Evolutionary conservation across 129 eudicot genomes (phyloP), one percentile per base, ranked within the genome.

Genomic region (Escallonia herrerae): DNA sequence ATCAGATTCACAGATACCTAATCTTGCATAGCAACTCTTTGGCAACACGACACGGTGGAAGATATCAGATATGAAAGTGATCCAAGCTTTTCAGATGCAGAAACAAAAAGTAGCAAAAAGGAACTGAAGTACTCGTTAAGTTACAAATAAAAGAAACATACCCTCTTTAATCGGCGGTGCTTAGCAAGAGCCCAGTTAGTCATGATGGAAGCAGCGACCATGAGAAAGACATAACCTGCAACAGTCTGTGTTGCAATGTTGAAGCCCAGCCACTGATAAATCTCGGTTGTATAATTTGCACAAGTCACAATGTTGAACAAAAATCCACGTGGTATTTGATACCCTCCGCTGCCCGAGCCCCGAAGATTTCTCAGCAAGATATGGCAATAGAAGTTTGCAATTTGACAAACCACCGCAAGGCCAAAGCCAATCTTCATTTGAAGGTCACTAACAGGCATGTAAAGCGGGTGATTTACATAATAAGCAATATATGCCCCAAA

Each of bases 141-240:
- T 9, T 58, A 58, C 62, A 66, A 41, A 51, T 57, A 62, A 39
- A 14, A 47, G 14, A 70, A 63, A 70, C 5, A 71, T 84, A 94
- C 99, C 99, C 80, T 94, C 81, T 70, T 89, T 65, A 94, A 77
- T 68, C 97, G 99, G 7, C 94, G 87, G 76, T 94, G 97, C 83
- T 94, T 94, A 68, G 87, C 99, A 40, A 94, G 83, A 22, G 97
- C 95, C 99, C 99, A 94, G 60, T 94, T 89, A 63, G 95, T 94
- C 99, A 94, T 94, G 60, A 94, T 89, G 46, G 65, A 54, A 69
- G 94, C 86, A 69, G 99, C 97, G 76, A 94, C 99, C 67, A 80
- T 76, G 56, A 82, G 79, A 66, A 94, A 94, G 56, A 89, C 43
- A 57, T 80, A 86, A 56, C 99, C 99, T 8, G 95, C 97, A 60